Percentiles rank a stretch among this genome's conserved stretches.
phyloP scores from a whole-genome alignment of 106 monocot species.

The Allium fistulosum region DNA sequence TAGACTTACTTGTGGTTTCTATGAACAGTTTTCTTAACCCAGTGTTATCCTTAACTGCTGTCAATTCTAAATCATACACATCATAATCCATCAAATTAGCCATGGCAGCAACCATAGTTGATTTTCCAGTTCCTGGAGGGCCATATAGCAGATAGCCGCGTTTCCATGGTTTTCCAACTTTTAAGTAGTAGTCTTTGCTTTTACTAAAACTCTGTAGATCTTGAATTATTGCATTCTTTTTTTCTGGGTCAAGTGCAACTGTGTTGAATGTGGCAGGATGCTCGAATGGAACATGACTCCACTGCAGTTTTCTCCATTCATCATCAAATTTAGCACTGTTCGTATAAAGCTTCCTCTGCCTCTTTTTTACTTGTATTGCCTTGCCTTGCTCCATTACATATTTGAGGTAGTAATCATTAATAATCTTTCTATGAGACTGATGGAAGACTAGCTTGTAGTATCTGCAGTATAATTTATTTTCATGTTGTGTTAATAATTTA shows the following conservation, averaged over 20 bases:
- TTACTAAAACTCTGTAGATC: constrained; percentile 21
- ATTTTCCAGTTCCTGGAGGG: constrained; percentile 21
- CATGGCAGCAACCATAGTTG: constrained; percentile 29
- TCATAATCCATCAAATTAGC: constrained; percentile 34
- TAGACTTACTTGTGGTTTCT: constrained; percentile 66
- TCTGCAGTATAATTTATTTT: not conserved
- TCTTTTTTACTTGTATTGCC: constrained; percentile 6
- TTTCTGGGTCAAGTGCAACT: constrained; percentile 29
- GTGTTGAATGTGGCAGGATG: constrained; percentile 45
- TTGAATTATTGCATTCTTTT: constrained; percentile 27
- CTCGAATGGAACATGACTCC: constrained; percentile 33
- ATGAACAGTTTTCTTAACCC: constrained; percentile 72
- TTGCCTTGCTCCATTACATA: constrained; percentile 22
- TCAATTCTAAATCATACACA: constrained; percentile 33
- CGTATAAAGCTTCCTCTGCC: constrained; percentile 30
- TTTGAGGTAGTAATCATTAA: constrained; percentile 15
- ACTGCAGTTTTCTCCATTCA: constrained; percentile 1
- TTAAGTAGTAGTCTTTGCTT: constrained; percentile 27
- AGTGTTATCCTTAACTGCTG: constrained; percentile 31
- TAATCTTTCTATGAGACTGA: constrained; percentile 11
- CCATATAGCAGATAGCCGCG: constrained; percentile 46
- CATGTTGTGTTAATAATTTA: too few relatives aligned
- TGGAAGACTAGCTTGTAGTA: constrained; percentile 35
- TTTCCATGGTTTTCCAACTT: constrained; percentile 39
- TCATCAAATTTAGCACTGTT: constrained; percentile 9